phyloP scores from a whole-genome alignment of 1,284 basidiomycete species.

The Earliella scabrosa region DNA sequence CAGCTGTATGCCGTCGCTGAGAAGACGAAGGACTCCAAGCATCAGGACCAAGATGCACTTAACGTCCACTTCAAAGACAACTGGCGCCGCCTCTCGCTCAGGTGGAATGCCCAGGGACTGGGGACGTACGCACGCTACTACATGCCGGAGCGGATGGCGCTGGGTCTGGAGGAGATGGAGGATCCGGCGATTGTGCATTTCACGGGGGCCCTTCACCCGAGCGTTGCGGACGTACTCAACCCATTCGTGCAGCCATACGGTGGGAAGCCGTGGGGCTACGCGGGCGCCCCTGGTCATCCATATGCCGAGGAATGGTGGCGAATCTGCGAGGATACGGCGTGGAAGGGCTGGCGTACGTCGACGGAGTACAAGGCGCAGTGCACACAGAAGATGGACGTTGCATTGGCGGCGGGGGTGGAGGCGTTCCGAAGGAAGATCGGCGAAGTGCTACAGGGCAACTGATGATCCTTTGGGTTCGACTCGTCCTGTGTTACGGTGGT shows the following conservation, averaged over 20 bases:
- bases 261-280: slow-evolving; percentile 63
- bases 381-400: background rate
- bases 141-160: slow-evolving; percentile 39
- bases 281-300: slow-evolving; percentile 55
- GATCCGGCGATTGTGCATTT: slow-evolving; percentile 58
- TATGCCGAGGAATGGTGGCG: slow-evolving; percentile 54
- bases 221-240: slow-evolving; percentile 49
- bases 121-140: slow-evolving; percentile 52
- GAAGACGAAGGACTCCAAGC: slow-evolving; percentile 36
- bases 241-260: slow-evolving; percentile 56
- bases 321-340: slow-evolving; percentile 44
- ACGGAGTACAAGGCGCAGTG: slow-evolving; percentile 28
- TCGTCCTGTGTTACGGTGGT: no score
- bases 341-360: slow-evolving; percentile 43
- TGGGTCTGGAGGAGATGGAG: slow-evolving; percentile 41
- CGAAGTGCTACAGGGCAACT: background rate
- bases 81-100: slow-evolving; percentile 46
- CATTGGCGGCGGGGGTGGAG: slow-evolving; percentile 24
- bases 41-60: slow-evolving; percentile 55
- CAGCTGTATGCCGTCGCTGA: slow-evolving; percentile 34
- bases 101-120: slow-evolving; percentile 62
- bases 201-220: slow-evolving; percentile 57
- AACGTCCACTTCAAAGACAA: slow-evolving; percentile 48
- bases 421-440: background rate
- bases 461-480: no score